These are phyloP conservation scores for Mycena sanguinolenta DNA, from an alignment of 768 basidiomycete genomes.

Conservation along the genomic window DNA sequence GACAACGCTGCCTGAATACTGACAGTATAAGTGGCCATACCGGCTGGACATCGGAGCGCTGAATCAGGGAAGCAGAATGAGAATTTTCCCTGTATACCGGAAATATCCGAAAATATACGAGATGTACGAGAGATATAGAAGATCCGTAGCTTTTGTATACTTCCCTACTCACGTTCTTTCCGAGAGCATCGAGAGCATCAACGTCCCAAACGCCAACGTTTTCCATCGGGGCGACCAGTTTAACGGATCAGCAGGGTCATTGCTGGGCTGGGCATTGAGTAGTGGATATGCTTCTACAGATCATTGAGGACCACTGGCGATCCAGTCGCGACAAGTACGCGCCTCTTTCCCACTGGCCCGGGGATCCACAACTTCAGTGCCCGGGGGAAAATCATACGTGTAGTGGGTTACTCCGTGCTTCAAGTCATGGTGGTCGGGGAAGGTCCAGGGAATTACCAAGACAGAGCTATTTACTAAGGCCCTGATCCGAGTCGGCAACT, in stretches of 20 bases:
- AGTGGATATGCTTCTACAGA: constrained; percentile 20
- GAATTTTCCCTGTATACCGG: too few species aligned
- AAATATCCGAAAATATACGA: constrained; percentile 21
- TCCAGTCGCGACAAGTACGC: background rate
- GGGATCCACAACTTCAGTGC: constrained; percentile 26
- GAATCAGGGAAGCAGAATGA: too few species aligned
- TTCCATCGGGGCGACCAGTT: constrained; percentile 22
- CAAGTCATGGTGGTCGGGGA: constrained; percentile 28
- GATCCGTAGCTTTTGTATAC: too few species aligned
- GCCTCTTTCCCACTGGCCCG: constrained; percentile 5
- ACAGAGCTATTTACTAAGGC: too few species aligned
- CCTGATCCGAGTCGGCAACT: too few species aligned
- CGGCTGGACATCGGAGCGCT: too few species aligned
- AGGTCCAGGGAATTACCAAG: background rate
- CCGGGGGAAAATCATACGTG: constrained; percentile 28
- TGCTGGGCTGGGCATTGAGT: constrained; percentile 28
- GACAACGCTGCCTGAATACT: too few species aligned
- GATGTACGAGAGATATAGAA: background rate
- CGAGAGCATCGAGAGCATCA: background rate
- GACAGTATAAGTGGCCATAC: too few species aligned
- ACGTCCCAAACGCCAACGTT: background rate
- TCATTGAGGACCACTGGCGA: background rate
- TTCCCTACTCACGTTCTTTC: too few species aligned
- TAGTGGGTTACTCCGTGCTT: constrained; percentile 30
- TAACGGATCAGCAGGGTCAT: constrained; percentile 22